phyloP scores from a whole-genome alignment of 2,329 filamentous ascomycete genomes.

The Cercospora nicotianae region DNA sequence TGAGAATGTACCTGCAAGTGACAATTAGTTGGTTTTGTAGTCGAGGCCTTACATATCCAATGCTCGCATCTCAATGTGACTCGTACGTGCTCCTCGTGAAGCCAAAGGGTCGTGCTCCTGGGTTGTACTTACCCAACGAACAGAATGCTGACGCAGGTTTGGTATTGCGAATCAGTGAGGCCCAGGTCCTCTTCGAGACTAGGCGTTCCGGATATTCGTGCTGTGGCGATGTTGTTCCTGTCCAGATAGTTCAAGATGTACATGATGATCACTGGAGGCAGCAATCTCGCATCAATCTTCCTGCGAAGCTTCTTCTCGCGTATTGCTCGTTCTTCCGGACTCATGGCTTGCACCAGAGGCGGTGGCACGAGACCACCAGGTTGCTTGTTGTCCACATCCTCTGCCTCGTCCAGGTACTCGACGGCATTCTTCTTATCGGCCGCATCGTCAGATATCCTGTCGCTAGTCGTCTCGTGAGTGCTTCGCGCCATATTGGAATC shows the following conservation, averaged over 20 bases:
- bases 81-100: background rate
- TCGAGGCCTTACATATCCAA: background rate
- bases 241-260: slow-evolving; percentile 76
- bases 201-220: slow-evolving; percentile 36
- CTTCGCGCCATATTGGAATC: slow-evolving; percentile 13
- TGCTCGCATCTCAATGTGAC: background rate
- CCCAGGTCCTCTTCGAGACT: slow-evolving; percentile 49
- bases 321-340: slow-evolving; percentile 19
- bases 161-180: slow-evolving; percentile 47
- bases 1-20: slow-evolving; percentile 30
- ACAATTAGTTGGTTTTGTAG: background rate
- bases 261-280: slow-evolving; percentile 70
- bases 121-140: slow-evolving; percentile 40
- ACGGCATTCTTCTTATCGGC: slow-evolving; percentile 20
- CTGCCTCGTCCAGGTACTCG: slow-evolving; percentile 27
- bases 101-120: background rate
- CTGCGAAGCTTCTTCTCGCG: slow-evolving; percentile 60
- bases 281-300: slow-evolving; percentile 68
- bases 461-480: slow-evolving; percentile 22
- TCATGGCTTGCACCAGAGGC: slow-evolving; percentile 21
- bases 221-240: slow-evolving; percentile 35
- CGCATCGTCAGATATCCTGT: slow-evolving; percentile 24
- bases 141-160: slow-evolving; percentile 48
- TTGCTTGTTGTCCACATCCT: slow-evolving; percentile 21
- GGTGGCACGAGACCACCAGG: slow-evolving; percentile 22